Evolutionary conservation across 139 green algal genomes (phyloP).

Genomic region (Cymbomonas tetramitiformis): DNA sequence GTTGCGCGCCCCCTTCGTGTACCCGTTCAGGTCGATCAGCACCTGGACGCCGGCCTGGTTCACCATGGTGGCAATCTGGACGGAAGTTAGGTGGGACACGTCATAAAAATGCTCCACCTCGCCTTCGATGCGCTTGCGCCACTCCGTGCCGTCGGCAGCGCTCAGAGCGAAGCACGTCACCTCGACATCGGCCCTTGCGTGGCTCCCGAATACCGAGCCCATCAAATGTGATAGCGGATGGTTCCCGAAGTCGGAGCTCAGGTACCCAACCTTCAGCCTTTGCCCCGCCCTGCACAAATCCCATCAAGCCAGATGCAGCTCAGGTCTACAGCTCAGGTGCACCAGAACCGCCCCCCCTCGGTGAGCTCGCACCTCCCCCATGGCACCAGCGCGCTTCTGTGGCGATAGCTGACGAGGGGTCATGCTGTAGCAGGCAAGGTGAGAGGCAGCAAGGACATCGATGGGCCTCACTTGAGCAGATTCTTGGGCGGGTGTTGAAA

Average conservation of each 20-base stretch:
- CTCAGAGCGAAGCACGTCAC: conserved; percentile 74
- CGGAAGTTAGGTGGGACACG: conserved; percentile 26
- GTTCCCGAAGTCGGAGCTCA: conserved; percentile 79
- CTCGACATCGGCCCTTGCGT: conserved; percentile 41
- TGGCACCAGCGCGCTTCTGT: too few relatives aligned
- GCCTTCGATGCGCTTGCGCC: conserved; percentile 48
- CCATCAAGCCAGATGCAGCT: too few relatives aligned
- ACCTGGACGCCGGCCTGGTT: conserved; percentile 55
- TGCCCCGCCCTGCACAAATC: too few relatives aligned
- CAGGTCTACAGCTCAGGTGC: too few relatives aligned
- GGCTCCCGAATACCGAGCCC: conserved; percentile 71
- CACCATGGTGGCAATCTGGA: conserved; percentile 48
- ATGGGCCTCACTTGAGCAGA: too few relatives aligned
- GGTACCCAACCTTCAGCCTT: conserved; percentile 39
- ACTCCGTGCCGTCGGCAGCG: conserved; percentile 55
- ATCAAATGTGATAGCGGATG: conserved; percentile 82
- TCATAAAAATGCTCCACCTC: conserved; percentile 70
- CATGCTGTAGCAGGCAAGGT: too few relatives aligned
- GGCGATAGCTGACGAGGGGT: too few relatives aligned
- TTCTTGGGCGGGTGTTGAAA: too few relatives aligned
- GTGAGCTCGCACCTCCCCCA: too few relatives aligned
- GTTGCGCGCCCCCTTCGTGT: conserved; percentile 82
- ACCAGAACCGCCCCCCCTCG: too few relatives aligned
- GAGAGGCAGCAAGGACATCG: too few relatives aligned
- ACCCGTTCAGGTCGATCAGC: conserved; percentile 75